These are phyloP conservation scores for Kwoniella sp. DNA, from an alignment of 768 basidiomycete genomes.

Conservation along the genomic window DNA sequence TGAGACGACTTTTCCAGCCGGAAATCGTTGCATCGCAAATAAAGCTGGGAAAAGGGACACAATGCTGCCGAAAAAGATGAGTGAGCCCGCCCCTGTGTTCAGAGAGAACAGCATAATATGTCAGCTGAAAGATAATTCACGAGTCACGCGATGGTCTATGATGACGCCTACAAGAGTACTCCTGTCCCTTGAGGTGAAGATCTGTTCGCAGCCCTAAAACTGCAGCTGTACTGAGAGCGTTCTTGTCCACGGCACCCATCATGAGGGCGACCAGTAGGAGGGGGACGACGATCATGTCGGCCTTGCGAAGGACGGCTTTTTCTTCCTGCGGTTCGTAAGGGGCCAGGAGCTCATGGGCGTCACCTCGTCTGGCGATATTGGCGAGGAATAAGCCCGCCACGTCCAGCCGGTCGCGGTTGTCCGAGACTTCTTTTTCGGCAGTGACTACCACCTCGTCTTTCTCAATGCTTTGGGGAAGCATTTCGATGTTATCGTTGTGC, in stretches of 20 bases:
- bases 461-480: no score
- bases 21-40: slow-evolving; percentile 17
- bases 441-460: no score
- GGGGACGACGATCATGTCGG: slow-evolving; percentile 37
- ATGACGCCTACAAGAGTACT: slow-evolving; percentile 17
- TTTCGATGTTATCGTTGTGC: no score
- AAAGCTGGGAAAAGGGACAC: slow-evolving; percentile 23
- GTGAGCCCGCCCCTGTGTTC: slow-evolving; percentile 7
- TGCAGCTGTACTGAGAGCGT: slow-evolving; percentile 38
- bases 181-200: slow-evolving; percentile 30
- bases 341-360: slow-evolving; percentile 30
- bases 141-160: no score
- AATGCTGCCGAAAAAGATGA: slow-evolving; percentile 28
- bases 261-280: slow-evolving; percentile 21
- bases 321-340: slow-evolving; percentile 25
- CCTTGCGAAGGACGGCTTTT: slow-evolving; percentile 28
- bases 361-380: slow-evolving; percentile 23
- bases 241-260: slow-evolving; percentile 41
- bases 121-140: no score
- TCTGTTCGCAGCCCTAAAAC: slow-evolving; percentile 35
- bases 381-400: slow-evolving; percentile 27
- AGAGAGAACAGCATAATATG: no score
- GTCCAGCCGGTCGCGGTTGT: slow-evolving; percentile 3
- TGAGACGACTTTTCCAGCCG: slow-evolving; percentile 1
- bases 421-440: no score